These are phyloP conservation scores for Trapa incisa DNA, from an alignment of 345 rosid genomes.

Conservation along the genomic window DNA sequence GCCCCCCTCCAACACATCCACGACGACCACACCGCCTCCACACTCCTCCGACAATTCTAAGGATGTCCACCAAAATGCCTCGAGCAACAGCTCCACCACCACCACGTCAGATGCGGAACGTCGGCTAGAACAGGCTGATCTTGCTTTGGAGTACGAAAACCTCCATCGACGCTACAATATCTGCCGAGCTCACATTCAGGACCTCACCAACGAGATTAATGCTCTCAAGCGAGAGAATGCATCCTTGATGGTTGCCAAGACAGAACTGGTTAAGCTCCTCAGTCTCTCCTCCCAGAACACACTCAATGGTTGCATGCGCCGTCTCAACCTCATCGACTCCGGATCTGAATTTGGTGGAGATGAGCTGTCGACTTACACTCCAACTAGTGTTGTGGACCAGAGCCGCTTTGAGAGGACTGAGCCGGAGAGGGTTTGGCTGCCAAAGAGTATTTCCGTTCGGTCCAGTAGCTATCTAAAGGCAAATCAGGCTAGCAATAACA, in stretches of 20 bases:
- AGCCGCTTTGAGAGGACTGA: constrained; percentile 15
- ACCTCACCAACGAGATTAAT: constrained; percentile 39
- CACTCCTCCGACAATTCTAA: constrained; percentile 27
- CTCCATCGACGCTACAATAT: constrained; percentile 49
- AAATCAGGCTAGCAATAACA: constrained; percentile 19
- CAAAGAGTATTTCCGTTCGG: constrained; percentile 65
- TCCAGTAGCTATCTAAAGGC: constrained; percentile 36
- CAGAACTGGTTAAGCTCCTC: constrained; percentile 46
- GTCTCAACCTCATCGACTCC: constrained; percentile 8
- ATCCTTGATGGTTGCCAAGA: constrained; percentile 41
- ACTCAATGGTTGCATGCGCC: constrained; percentile 20
- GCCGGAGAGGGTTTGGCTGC: constrained; percentile 36
- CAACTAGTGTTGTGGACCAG: constrained; percentile 27
- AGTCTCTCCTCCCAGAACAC: constrained; percentile 30
- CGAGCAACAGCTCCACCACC: constrained; percentile 7
- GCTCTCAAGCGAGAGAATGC: constrained; percentile 48
- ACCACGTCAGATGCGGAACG: constrained; percentile 26
- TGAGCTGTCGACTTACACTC: constrained; percentile 21
- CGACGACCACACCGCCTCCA: constrained; percentile 32
- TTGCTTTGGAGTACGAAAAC: constrained; percentile 53
- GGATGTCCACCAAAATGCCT: constrained; percentile 11
- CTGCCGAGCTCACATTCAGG: constrained; percentile 44
- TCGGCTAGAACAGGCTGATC: constrained; percentile 57
- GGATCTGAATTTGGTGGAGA: constrained; percentile 11
- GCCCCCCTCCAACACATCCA: constrained; percentile 27